Percentiles rank a stretch among this genome's conserved stretches.
Evolutionary conservation across 2,329 filamentous ascomycete species (phyloP).

Genomic region (Beauveria sp.): DNA sequence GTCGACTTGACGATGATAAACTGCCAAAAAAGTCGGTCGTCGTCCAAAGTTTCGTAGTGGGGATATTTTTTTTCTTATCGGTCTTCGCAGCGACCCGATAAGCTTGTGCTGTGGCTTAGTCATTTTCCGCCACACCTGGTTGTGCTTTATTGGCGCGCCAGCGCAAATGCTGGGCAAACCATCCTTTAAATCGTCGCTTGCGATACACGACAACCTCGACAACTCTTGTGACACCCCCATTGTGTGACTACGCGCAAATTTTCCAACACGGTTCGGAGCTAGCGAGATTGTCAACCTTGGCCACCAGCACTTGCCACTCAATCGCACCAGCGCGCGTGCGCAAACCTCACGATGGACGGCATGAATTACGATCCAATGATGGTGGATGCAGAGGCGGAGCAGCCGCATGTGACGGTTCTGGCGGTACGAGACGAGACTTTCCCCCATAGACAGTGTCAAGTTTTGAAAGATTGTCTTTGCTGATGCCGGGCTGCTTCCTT

Average conservation of each 20-base stretch:
- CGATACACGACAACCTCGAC: not conserved
- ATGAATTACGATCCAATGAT: slow-evolving; percentile 57
- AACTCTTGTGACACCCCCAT: not conserved
- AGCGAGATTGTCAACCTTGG: not conserved
- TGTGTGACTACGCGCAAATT: not conserved
- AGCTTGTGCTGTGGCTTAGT: slow-evolving; percentile 10
- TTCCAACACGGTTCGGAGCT: not conserved
- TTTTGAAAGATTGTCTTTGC: not conserved
- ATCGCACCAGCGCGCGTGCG: slow-evolving; percentile 4
- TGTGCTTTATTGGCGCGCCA: not conserved
- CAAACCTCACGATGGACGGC: slow-evolving; percentile 27
- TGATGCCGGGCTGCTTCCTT: slow-evolving; percentile 8
- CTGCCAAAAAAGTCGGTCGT: slow-evolving; percentile 1
- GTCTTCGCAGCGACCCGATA: not conserved
- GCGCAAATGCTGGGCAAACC: not conserved
- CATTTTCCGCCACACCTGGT: slow-evolving; percentile 2
- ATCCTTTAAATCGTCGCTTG: not conserved
- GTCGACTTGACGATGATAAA: not conserved
- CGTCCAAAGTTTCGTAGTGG: slow-evolving; percentile 6
- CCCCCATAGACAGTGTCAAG: not conserved
- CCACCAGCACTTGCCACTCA: not conserved
- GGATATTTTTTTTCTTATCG: slow-evolving; percentile 12
- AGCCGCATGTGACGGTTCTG: slow-evolving; percentile 53
- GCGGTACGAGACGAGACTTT: slow-evolving; percentile 35
- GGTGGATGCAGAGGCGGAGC: slow-evolving; percentile 50